phyloP scores from a whole-genome alignment of 1,284 basidiomycete genomes.

The Jaminaea rosea region DNA sequence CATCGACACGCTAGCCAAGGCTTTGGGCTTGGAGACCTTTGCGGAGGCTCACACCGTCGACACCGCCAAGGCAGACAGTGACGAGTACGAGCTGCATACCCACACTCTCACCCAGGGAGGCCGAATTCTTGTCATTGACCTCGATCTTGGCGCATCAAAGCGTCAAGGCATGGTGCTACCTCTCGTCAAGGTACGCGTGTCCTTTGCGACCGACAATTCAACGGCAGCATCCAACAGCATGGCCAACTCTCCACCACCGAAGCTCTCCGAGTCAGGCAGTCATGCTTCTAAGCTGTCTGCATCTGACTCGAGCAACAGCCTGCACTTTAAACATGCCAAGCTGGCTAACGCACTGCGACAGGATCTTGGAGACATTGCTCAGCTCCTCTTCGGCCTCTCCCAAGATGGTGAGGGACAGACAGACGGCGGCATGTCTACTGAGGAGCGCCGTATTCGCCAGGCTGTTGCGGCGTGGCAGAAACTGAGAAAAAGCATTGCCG shows the following conservation, averaged over 20 bases:
- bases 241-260: too few species aligned
- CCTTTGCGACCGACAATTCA: too few species aligned
- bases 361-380: neutral
- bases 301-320: neutral
- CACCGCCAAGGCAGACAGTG: neutral
- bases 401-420: neutral
- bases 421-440: too few species aligned
- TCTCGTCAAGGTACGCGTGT: neutral
- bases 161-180: neutral
- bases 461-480: neutral
- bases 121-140: neutral
- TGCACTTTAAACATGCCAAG: neutral
- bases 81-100: neutral
- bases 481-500: neutral
- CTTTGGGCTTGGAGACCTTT: neutral
- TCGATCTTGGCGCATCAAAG: neutral
- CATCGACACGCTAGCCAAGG: neutral
- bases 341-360: neutral
- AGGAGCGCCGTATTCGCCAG: too few species aligned
- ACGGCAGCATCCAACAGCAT: too few species aligned
- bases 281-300: neutral
- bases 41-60: neutral
- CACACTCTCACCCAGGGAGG: neutral
- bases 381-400: neutral
- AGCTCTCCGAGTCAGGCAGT: too few species aligned